phyloP scores from a whole-genome alignment of 2,329 filamentous ascomycete species.

The Sarocladiaceae sp. region DNA sequence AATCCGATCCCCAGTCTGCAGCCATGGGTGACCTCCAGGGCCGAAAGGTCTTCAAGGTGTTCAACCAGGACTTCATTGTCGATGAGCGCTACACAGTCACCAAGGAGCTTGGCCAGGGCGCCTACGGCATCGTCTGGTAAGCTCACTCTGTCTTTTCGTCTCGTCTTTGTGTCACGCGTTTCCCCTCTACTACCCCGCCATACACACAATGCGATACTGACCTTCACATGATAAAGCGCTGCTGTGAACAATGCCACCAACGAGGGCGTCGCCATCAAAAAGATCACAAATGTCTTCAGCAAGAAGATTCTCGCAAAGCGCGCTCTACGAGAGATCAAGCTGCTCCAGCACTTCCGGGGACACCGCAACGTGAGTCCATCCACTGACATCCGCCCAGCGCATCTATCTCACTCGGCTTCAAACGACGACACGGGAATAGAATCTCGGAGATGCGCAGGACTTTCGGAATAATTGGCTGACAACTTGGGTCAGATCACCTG shows the following conservation, averaged over 20 bases:
- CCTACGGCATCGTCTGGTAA: constrained; percentile 98
- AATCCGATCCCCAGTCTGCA: not conserved
- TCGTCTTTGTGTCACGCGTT: constrained; percentile 6
- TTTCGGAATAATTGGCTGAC: constrained; percentile 32
- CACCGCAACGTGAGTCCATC: constrained; percentile 68
- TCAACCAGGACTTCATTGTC: constrained; percentile 98
- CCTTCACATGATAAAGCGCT: constrained; percentile 53
- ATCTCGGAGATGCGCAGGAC: not conserved
- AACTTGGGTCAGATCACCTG: constrained; percentile 74
- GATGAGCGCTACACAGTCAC: constrained; percentile 98
- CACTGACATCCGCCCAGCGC: not conserved
- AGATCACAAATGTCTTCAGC: constrained; percentile 99
- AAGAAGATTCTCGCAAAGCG: constrained; percentile 99
- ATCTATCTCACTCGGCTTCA: not conserved
- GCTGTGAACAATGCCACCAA: constrained; percentile 86
- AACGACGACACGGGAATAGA: not conserved
- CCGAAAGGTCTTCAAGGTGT: constrained; percentile 97
- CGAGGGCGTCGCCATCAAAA: constrained; percentile 94
- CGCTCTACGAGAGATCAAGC: constrained; percentile 95
- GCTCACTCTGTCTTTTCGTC: constrained; percentile 14
- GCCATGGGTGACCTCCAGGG: constrained; percentile 12
- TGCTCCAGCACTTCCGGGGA: constrained; percentile 93
- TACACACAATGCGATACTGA: constrained; percentile 14
- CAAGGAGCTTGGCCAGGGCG: constrained; percentile 96
- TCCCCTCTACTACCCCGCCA: constrained; percentile 15